phyloP scores from a whole-genome alignment of 2,329 filamentous ascomycete species.

The Clonostachys solani region DNA sequence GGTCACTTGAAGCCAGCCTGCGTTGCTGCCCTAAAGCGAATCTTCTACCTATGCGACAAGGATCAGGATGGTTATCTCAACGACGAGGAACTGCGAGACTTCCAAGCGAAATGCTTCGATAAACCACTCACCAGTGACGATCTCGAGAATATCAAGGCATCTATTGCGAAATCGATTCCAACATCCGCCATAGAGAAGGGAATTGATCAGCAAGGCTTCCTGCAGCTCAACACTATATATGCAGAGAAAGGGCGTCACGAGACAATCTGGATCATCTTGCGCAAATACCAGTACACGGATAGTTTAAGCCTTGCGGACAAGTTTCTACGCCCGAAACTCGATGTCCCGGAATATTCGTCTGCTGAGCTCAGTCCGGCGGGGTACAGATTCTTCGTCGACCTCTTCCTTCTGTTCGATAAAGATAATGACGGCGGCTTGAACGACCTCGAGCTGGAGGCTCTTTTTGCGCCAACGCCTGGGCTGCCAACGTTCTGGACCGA shows the following conservation, averaged over 20 bases:
- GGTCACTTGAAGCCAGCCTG: slow-evolving; percentile 82
- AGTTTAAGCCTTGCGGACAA: slow-evolving; percentile 86
- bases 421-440: slow-evolving; percentile 96
- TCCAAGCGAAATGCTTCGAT: slow-evolving; percentile 89
- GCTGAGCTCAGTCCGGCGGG: slow-evolving; percentile 91
- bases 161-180: slow-evolving; percentile 67
- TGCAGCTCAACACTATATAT: slow-evolving; percentile 92
- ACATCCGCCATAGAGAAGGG: slow-evolving; percentile 62
- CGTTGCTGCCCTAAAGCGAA: slow-evolving; percentile 77
- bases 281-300: slow-evolving; percentile 95
- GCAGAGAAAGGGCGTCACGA: slow-evolving; percentile 97
- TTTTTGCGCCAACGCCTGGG: slow-evolving; percentile 92
- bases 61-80: slow-evolving; percentile 92
- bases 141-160: slow-evolving; percentile 84
- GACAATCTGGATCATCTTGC: slow-evolving; percentile 95
- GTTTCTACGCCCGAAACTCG: slow-evolving; percentile 90
- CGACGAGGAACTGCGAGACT: slow-evolving; percentile 85
- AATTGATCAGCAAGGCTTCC: slow-evolving; percentile 77
- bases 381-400: slow-evolving; percentile 95
- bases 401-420: slow-evolving; percentile 93
- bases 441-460: slow-evolving; percentile 73
- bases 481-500: slow-evolving; percentile 84
- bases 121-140: slow-evolving; percentile 80
- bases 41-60: slow-evolving; percentile 95
- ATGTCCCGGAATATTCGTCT: slow-evolving; percentile 87